These are phyloP conservation scores for Didymella sp. DNA, from an alignment of 2,329 filamentous ascomycete genomes.

Conservation along the genomic window DNA sequence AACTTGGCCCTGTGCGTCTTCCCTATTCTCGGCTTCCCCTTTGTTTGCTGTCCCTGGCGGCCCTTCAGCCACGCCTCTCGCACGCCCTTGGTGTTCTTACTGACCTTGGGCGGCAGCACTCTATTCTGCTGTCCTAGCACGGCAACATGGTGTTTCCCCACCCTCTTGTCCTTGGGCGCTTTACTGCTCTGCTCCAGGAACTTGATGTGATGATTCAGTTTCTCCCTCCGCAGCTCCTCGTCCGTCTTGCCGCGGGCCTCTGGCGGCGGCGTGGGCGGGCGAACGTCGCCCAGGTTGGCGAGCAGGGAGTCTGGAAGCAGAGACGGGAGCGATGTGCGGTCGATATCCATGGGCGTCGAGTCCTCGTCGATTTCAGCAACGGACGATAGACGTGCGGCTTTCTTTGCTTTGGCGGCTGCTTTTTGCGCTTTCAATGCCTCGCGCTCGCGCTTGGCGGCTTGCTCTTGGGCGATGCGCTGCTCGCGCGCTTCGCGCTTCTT, in stretches of 20 bases:
- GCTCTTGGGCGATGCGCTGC: constrained; percentile 41
- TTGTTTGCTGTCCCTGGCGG: constrained; percentile 42
- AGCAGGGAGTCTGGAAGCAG: constrained; percentile 61
- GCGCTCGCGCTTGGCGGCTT: constrained; percentile 42
- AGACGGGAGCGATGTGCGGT: constrained; percentile 49
- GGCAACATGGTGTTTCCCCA: constrained; percentile 58
- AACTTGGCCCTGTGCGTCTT: constrained; percentile 43
- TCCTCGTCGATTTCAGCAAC: constrained; percentile 2
- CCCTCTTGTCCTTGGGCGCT: constrained; percentile 58
- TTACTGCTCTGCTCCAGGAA: constrained; percentile 59
- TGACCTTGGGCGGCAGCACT: constrained; percentile 55
- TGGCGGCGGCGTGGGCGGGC: constrained; percentile 55
- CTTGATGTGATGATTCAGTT: constrained; percentile 56
- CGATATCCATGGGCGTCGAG: neutral
- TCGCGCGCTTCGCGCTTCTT: constrained; percentile 41
- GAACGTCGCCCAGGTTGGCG: constrained; percentile 53
- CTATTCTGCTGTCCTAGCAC: constrained; percentile 55
- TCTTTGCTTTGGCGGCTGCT: constrained; percentile 41
- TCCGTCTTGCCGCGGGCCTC: constrained; percentile 26
- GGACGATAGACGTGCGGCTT: constrained; percentile 26
- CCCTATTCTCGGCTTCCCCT: constrained; percentile 23
- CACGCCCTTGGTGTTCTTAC: constrained; percentile 40
- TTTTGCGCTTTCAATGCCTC: constrained; percentile 42
- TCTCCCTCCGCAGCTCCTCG: constrained; percentile 51
- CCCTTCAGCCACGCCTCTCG: constrained; percentile 55